Evolutionary conservation across 768 basidiomycete species (phyloP).

Genomic region (Tricholoma furcatifolium): DNA sequence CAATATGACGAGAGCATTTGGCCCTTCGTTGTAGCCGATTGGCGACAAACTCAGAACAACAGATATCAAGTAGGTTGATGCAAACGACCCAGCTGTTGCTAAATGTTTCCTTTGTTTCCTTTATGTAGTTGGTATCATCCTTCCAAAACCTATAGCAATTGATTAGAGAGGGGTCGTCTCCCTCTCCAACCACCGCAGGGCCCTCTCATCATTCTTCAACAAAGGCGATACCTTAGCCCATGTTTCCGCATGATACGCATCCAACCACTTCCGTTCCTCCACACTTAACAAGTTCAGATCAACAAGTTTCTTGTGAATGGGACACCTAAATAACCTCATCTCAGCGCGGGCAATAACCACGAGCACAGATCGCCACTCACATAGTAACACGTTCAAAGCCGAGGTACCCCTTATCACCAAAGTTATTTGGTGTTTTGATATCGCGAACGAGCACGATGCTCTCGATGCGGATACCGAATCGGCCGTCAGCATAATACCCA

Average conservation of each 20-base stretch:
- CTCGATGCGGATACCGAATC: conserved; percentile 92
- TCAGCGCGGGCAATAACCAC: neutral
- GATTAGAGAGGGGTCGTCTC: conserved; percentile 48
- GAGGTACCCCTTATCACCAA: conserved; percentile 82
- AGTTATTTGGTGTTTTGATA: conserved; percentile 70
- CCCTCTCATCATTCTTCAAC: conserved; percentile 58
- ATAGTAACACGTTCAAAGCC: conserved; percentile 86
- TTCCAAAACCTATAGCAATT: no score
- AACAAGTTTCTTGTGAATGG: conserved; percentile 84
- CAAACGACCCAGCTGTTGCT: no score
- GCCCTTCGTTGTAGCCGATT: no score
- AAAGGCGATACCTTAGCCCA: conserved; percentile 71
- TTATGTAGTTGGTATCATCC: no score
- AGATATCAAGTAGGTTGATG: no score
- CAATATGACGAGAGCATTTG: no score
- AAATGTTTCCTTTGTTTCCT: no score
- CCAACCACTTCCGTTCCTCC: conserved; percentile 77
- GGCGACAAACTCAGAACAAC: no score
- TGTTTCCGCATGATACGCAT: conserved; percentile 79
- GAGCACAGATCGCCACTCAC: conserved; percentile 39
- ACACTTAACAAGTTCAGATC: conserved; percentile 58
- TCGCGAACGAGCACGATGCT: conserved; percentile 79
- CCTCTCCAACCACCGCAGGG: conserved; percentile 60
- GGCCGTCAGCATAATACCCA: conserved; percentile 89
- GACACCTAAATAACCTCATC: conserved; percentile 50